Percentiles rank a stretch among this genome's conserved stretches.
phyloP scores from a whole-genome alignment of 257 asterid genomes.

The Solanum ossicruentum region DNA sequence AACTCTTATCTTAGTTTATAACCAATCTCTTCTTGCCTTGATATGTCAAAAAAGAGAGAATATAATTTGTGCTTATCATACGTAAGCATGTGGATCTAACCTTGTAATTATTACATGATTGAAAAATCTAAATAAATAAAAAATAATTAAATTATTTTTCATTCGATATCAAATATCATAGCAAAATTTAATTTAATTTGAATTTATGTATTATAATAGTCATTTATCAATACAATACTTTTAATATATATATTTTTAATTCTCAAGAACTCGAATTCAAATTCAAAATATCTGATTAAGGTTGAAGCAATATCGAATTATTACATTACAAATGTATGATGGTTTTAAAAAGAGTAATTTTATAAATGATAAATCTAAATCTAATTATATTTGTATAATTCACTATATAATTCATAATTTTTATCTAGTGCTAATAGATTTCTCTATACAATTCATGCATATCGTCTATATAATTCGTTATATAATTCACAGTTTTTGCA shows the following conservation, averaged over 20 bases:
- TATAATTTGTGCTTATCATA: background rate
- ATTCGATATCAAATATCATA: background rate
- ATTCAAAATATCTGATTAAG: fast-evolving
- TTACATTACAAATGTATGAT: background rate
- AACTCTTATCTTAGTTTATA: background rate
- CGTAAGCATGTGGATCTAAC: background rate
- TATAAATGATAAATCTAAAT: too few relatives aligned
- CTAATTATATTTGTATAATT: too few relatives aligned
- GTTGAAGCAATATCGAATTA: fast-evolving
- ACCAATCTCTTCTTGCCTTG: background rate
- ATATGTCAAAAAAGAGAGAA: background rate
- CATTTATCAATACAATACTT: background rate
- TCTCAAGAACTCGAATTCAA: background rate
- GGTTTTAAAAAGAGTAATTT: too few relatives aligned
- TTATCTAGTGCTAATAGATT: too few relatives aligned
- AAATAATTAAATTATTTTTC: background rate
- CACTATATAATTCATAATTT: too few relatives aligned
- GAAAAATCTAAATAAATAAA: background rate
- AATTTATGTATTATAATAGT: too few relatives aligned
- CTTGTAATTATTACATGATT: background rate
- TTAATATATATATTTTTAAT: too few relatives aligned
- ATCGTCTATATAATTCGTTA: too few relatives aligned
- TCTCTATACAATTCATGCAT: too few relatives aligned
- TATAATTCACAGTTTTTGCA: too few relatives aligned
- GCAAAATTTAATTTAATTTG: fast-evolving